Conservation (phyloP, 2,329 filamentous ascomycete species). For the Aspergillus sergii region DNA sequence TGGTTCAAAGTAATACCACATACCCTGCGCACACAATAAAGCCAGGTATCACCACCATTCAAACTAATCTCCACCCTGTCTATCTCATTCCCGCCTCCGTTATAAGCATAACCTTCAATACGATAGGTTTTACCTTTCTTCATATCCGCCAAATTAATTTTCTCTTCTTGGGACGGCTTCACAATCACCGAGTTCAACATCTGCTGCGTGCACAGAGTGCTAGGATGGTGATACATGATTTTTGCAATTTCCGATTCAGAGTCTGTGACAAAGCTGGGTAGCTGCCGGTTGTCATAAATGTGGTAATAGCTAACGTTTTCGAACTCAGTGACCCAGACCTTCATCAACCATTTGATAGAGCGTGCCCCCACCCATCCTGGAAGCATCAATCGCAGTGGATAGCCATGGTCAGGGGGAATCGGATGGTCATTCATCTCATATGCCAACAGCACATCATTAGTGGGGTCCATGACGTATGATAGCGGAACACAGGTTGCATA, state of each 20-base stretch:
- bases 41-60: conserved; percentile 52
- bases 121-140: conserved; percentile 46
- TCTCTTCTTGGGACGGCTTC: conserved; percentile 51
- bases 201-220: conserved; percentile 53
- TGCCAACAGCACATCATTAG: no score
- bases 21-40: conserved; percentile 50
- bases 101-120: conserved; percentile 53
- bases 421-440: no score
- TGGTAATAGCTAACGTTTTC: no score
- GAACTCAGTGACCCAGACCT: neutral
- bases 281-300: conserved; percentile 45
- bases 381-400: no score
- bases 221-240: conserved; percentile 52
- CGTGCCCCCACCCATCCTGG: no score
- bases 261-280: conserved; percentile 53
- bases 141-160: conserved; percentile 41
- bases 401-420: no score
- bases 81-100: conserved; percentile 54
- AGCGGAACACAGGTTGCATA: no score
- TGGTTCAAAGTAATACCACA: conserved; percentile 16
- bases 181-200: conserved; percentile 53
- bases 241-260: conserved; percentile 53
- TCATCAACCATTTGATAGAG: no score
- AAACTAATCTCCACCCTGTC: conserved; percentile 54
- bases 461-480: no score